Percentiles rank a stretch among this genome's conserved stretches.
phyloP scores from a whole-genome alignment of 163 green algal genomes.

The Scenedesmus sp. region DNA sequence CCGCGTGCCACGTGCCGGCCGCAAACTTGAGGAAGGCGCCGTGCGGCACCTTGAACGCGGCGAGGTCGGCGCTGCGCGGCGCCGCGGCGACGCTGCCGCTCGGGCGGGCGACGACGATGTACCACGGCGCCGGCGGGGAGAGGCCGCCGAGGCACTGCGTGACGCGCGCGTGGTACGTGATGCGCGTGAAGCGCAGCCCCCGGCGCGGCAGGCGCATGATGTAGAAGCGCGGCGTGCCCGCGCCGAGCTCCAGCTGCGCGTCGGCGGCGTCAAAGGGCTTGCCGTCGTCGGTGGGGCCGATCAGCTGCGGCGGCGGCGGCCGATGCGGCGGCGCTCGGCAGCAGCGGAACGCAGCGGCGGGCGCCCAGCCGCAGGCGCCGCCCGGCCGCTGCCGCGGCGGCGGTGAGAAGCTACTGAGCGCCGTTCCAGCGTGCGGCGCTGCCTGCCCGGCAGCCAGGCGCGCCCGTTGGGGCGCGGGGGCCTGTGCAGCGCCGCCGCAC shows the following conservation, averaged over 20 bases:
- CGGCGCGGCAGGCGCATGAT: constrained; percentile 88
- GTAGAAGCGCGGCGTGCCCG: constrained; percentile 91
- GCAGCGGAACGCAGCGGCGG: no score
- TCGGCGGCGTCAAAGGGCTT: constrained; percentile 80
- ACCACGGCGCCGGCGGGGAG: constrained; percentile 58
- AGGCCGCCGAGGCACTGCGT: constrained; percentile 92
- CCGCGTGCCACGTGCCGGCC: constrained; percentile 87
- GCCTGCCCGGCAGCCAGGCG: no score
- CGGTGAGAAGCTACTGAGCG: no score
- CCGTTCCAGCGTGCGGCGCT: no score
- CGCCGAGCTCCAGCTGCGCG: constrained; percentile 79
- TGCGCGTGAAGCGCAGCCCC: constrained; percentile 83
- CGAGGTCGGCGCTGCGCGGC: constrained; percentile 72
- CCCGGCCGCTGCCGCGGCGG: no score
- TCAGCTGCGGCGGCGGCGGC: no score
- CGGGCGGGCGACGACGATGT: constrained; percentile 80
- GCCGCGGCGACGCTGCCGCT: constrained; percentile 57
- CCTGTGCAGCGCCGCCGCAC: no score
- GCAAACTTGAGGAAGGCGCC: constrained; percentile 90
- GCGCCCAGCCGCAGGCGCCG: no score
- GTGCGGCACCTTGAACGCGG: constrained; percentile 85
- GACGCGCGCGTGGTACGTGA: constrained; percentile 89
- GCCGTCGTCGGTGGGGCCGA: constrained; percentile 59
- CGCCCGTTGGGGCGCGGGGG: no score
- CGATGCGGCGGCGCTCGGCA: no score